Conservation (phyloP, 768 basidiomycete species). For the Termitomyces sp. region DNA sequence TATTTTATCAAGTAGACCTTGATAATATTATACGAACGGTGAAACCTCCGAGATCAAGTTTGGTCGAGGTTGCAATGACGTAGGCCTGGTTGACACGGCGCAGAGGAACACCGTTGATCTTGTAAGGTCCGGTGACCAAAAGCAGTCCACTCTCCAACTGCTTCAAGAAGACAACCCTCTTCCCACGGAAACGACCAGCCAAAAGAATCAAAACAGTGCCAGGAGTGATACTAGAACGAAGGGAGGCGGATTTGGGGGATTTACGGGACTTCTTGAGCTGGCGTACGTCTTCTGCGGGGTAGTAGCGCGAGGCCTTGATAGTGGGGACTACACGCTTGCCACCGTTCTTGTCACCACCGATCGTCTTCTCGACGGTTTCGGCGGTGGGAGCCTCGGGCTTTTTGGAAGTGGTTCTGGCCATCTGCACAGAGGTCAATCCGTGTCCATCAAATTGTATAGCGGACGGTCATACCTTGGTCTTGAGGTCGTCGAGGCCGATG, state of each 20-base stretch:
- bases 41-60: slow-evolving; percentile 71
- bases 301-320: slow-evolving; percentile 82
- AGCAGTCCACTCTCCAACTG: slow-evolving; percentile 88
- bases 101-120: slow-evolving; percentile 97
- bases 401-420: slow-evolving; percentile 83
- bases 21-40: slow-evolving; percentile 44
- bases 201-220: slow-evolving; percentile 95
- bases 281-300: slow-evolving; percentile 92
- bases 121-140: slow-evolving; percentile 96
- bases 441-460: slow-evolving; percentile 1
- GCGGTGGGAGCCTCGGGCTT: slow-evolving; percentile 64
- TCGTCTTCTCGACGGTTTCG: slow-evolving; percentile 69
- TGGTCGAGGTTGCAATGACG: slow-evolving; percentile 96
- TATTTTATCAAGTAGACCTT: neutral
- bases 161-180: slow-evolving; percentile 98
- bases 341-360: slow-evolving; percentile 91
- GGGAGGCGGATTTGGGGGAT: slow-evolving; percentile 66
- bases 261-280: slow-evolving; percentile 92
- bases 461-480: slow-evolving; percentile 37
- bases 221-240: slow-evolving; percentile 86
- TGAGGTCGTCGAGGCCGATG: slow-evolving; percentile 47
- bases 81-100: slow-evolving; percentile 98
- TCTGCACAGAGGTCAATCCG: slow-evolving; percentile 27
- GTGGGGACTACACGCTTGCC: slow-evolving; percentile 83
- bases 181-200: slow-evolving; percentile 96